Evolutionary conservation across 2,329 filamentous ascomycete species (phyloP).

Genomic region (Endothia cerciana): DNA sequence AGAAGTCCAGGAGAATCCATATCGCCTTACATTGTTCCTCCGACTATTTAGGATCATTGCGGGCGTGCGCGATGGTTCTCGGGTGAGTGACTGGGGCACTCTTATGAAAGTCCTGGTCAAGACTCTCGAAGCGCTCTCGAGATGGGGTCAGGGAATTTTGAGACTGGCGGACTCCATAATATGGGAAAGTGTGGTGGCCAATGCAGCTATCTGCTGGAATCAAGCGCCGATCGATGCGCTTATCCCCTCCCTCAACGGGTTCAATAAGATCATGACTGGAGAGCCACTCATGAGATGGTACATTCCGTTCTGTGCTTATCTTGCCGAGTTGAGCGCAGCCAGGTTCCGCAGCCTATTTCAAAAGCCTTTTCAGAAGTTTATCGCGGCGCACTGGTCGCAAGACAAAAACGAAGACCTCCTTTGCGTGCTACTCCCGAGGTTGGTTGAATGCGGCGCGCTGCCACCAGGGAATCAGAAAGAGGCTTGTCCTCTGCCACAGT

Average conservation of each 20-base stretch:
- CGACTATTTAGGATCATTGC: slow-evolving; percentile 69
- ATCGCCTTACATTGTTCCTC: slow-evolving; percentile 53
- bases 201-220: slow-evolving; percentile 69
- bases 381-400: slow-evolving; percentile 74
- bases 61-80: slow-evolving; percentile 80
- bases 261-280: slow-evolving; percentile 67
- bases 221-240: slow-evolving; percentile 79
- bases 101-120: slow-evolving; percentile 61
- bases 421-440: slow-evolving; percentile 68
- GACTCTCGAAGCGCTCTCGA: slow-evolving; percentile 54
- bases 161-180: slow-evolving; percentile 46
- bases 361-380: slow-evolving; percentile 82
- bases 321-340: slow-evolving; percentile 72
- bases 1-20: slow-evolving; percentile 39
- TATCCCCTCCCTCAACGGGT: slow-evolving; percentile 68
- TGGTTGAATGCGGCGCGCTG: slow-evolving; percentile 61
- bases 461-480: slow-evolving; percentile 57
- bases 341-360: slow-evolving; percentile 81
- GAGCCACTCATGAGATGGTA: slow-evolving; percentile 74
- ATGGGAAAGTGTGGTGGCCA: slow-evolving; percentile 64
- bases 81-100: slow-evolving; percentile 72
- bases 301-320: slow-evolving; percentile 81
- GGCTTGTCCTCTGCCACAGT: slow-evolving; percentile 61
- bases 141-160: slow-evolving; percentile 41
- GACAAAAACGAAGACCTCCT: slow-evolving; percentile 67